Evolutionary conservation across 176 grass and related monocot species (phyloP), one percentile per base, ranked within the genome.

Genomic region (Poa pratensis): DNA sequence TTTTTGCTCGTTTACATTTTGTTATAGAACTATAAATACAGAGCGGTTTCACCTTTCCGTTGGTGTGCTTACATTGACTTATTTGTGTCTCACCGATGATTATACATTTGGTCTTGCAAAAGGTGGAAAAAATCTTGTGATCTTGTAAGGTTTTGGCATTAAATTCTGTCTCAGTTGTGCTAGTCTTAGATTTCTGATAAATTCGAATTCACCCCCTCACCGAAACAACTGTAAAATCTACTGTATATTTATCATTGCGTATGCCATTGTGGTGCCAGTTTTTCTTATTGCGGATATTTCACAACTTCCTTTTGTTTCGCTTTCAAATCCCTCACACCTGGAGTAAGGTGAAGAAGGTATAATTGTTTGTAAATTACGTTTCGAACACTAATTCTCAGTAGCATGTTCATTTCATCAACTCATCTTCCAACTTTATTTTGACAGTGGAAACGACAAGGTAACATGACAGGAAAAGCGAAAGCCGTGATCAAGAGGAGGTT

Each of bases 1-100:
- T 37, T 35, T 55, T 71, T 52, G 39, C n/a, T 85, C 69, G 39
- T 80, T 20, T 53, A 4, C 17, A 3, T 39, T 32, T 62, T 66
- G 51, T 10, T 15, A 49, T 62, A 80, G 76, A 87, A 84, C 5
- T 90, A 80, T 87, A 87, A 76, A 90, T 80, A 83, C 22, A 57
- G 80, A 84, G 75, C 40, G 42, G 60, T 82, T 78, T 90, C 49
- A 69, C 74, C 69, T 69, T 46, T 75, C 75, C n/a, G 73, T 90
- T 75, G 58, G 17, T 60, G 78, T 83, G 18, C 9, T 49, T 57
- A 55, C 66, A 51, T 60, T 75, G 75, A 3, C 68, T 28, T 64
- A 10, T 51, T 37, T 86, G 67, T 74, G 78, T 87, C 84, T 87
- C 74, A 59, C 16, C 20, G 39, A n/a, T 83, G 58, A 83, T 78